Conservation (phyloP, 2,329 filamentous ascomycete genomes). For the Ophiostoma sp. region DNA sequence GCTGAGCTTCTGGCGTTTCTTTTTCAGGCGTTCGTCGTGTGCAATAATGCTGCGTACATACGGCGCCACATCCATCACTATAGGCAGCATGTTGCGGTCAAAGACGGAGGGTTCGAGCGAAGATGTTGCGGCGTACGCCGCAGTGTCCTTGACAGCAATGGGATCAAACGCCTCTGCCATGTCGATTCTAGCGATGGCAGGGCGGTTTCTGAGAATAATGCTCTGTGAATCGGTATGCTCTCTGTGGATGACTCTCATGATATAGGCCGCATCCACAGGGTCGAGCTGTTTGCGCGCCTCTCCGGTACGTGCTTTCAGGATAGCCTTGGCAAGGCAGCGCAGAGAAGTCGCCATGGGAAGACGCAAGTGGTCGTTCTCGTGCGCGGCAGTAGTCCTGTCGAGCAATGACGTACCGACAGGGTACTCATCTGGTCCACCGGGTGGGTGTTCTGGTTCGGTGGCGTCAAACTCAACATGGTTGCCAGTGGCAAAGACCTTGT, state of each 20-base stretch:
- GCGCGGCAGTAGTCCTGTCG: slow-evolving; percentile 38
- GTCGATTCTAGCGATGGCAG: slow-evolving; percentile 44
- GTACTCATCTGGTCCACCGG: slow-evolving; percentile 46
- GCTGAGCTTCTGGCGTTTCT: slow-evolving; percentile 55
- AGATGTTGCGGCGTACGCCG: slow-evolving; percentile 18
- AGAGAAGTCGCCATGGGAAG: slow-evolving; percentile 34
- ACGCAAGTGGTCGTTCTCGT: slow-evolving; percentile 32
- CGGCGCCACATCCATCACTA: slow-evolving; percentile 75
- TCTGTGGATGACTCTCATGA: slow-evolving; percentile 36
- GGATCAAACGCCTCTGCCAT: slow-evolving; percentile 56
- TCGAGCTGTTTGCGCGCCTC: slow-evolving; percentile 20
- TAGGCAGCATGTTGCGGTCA: slow-evolving; percentile 61
- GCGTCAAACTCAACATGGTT: slow-evolving; percentile 51
- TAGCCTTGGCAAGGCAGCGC: slow-evolving; percentile 33
- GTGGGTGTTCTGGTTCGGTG: slow-evolving; percentile 52
- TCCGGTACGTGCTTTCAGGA: slow-evolving; percentile 27
- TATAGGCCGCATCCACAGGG: slow-evolving; percentile 33
- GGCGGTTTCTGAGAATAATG: slow-evolving; percentile 25
- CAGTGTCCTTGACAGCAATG: slow-evolving; percentile 40
- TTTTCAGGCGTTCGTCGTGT: slow-evolving; percentile 66
- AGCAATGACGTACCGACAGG: slow-evolving; percentile 45
- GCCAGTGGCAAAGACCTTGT: slow-evolving; percentile 41
- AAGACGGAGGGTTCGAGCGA: slow-evolving; percentile 65
- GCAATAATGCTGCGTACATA: slow-evolving; percentile 82
- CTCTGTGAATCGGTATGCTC: slow-evolving; percentile 38